Percentiles rank a stretch among this genome's conserved stretches.
Conservation (phyloP, 2,329 filamentous ascomycete species). For the Paraphaeosphaeria minitans region DNA sequence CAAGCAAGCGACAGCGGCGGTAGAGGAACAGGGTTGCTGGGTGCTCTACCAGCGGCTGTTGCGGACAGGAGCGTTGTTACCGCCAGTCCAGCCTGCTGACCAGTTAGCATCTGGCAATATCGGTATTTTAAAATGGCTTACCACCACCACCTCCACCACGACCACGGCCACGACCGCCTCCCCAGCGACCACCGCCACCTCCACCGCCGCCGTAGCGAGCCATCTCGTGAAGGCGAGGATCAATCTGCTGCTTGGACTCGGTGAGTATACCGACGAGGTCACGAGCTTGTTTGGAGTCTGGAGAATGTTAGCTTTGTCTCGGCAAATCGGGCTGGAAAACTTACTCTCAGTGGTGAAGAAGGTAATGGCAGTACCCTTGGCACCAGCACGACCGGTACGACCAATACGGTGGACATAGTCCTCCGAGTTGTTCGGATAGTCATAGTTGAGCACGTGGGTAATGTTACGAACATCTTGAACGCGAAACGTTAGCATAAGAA, state of each 20-base stretch:
- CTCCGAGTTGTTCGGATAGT: conserved; percentile 92
- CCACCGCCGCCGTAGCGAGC: conserved; percentile 86
- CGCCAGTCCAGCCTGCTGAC: conserved; percentile 42
- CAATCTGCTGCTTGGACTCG: conserved; percentile 98
- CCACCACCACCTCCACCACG: conserved; percentile 59
- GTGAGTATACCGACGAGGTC: conserved; percentile 91
- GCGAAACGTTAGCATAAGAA: conserved; percentile 75
- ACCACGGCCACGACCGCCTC: conserved; percentile 71
- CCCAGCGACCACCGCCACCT: conserved; percentile 70
- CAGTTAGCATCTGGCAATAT: conserved; percentile 22
- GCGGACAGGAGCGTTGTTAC: conserved; percentile 47
- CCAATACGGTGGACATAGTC: conserved; percentile 73
- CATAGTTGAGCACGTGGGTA: conserved; percentile 99
- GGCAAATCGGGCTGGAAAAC: conserved; percentile 48
- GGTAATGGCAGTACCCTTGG: conserved; percentile 94
- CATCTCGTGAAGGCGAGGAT: conserved; percentile 96
- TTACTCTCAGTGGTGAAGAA: conserved; percentile 99
- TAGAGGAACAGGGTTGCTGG: conserved; percentile 12
- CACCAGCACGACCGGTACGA: conserved; percentile 75
- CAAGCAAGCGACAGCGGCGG: conserved; percentile 11
- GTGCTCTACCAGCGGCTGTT: conserved; percentile 48
- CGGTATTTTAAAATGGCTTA: conserved; percentile 23
- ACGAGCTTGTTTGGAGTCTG: conserved; percentile 72
- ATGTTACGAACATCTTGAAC: conserved; percentile 99
- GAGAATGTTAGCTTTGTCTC: conserved; percentile 35